These are phyloP conservation scores for Globisporangium spinosum DNA, from an alignment of 352 stramenopile genomes.

Conservation along the genomic window DNA sequence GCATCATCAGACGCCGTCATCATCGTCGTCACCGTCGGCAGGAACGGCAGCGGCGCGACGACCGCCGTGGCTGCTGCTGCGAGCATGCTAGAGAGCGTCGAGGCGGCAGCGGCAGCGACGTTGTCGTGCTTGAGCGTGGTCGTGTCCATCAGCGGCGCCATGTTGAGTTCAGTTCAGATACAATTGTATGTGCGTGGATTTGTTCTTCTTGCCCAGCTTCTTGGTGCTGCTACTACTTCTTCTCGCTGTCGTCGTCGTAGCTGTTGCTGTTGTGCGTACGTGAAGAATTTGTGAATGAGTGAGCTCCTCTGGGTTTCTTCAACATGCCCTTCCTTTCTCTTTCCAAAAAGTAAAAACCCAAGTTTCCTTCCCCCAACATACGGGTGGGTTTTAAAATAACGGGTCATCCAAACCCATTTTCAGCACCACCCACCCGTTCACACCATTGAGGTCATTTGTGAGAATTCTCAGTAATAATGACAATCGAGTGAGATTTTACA, in stretches of 20 bases:
- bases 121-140: constrained; percentile 16
- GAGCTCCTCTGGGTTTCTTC: constrained; percentile 8
- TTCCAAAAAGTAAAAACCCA: neutral
- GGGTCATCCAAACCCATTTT: neutral
- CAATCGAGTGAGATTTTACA: no score
- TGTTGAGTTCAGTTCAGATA: neutral
- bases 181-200: neutral
- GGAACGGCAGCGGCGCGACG: constrained; percentile 14
- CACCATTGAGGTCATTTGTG: no score
- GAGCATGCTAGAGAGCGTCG: constrained; percentile 12
- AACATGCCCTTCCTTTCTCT: neutral
- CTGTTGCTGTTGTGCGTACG: constrained; percentile 8
- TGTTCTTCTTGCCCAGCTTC: neutral
- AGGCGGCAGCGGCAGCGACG: neutral
- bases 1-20: neutral
- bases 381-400: neutral
- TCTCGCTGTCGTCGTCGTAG: neutral
- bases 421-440: neutral
- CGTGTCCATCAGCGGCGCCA: constrained; percentile 20
- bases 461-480: no score
- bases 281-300: constrained; percentile 10
- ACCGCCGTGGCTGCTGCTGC: neutral
- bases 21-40: neutral
- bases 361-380: neutral
- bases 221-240: neutral